phyloP scores from a whole-genome alignment of 2,329 filamentous ascomycete species.

The Exophiala bonariae region DNA sequence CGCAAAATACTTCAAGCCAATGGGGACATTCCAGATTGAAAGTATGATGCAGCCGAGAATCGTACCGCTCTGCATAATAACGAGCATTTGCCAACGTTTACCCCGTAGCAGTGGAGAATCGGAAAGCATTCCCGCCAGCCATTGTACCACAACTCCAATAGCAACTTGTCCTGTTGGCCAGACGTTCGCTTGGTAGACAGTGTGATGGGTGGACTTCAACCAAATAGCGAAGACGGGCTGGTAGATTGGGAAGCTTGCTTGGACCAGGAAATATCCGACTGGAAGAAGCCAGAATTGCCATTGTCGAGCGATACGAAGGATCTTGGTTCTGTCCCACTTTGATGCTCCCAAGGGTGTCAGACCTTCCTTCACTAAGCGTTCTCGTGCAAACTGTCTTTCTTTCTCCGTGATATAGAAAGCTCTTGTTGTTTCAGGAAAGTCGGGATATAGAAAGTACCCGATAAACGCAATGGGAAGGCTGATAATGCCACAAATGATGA shows the following conservation, averaged over 20 bases:
- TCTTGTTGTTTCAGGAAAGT: constrained; percentile 44
- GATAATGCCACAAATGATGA: constrained; percentile 60
- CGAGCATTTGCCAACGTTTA: constrained; percentile 11
- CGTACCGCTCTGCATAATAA: constrained; percentile 37
- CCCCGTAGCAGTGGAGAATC: constrained; percentile 18
- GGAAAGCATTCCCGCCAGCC: constrained; percentile 18
- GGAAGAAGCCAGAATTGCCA: constrained; percentile 50
- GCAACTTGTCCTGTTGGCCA: constrained; percentile 47
- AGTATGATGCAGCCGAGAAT: constrained; percentile 32
- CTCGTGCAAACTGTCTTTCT: constrained; percentile 25
- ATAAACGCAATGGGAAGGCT: constrained; percentile 44
- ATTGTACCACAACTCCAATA: constrained; percentile 40
- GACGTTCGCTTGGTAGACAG: constrained; percentile 45
- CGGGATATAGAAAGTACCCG: constrained; percentile 41
- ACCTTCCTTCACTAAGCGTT: constrained; percentile 36
- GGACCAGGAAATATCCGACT: constrained; percentile 41
- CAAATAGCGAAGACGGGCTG: constrained; percentile 46
- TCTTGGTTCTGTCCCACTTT: constrained; percentile 33
- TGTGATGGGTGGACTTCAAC: constrained; percentile 39
- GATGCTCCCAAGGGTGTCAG: constrained; percentile 39
- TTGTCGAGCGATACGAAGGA: constrained; percentile 40
- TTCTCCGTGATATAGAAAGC: constrained; percentile 43
- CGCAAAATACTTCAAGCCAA: constrained; percentile 18
- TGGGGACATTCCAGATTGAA: constrained; percentile 31
- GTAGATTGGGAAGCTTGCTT: constrained; percentile 38